Evolutionary conservation across 371 early-diverging fungal genomes (phyloP), one percentile per base, ranked within the genome.

Genomic region (Rhizopus delemar): DNA sequence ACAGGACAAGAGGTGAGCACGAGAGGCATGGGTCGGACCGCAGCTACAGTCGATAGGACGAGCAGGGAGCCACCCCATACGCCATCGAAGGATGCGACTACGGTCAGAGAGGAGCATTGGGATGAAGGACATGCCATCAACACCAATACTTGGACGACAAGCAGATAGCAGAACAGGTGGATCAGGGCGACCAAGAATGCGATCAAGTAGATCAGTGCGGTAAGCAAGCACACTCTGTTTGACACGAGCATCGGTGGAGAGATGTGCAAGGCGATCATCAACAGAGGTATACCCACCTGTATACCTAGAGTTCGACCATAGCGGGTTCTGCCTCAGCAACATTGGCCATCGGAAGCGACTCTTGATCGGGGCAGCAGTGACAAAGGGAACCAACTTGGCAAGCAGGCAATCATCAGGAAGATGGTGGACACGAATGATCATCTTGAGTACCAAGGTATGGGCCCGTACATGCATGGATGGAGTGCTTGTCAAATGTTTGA

Each of bases 1-100:
- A 16, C 60, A 60, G 5, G 4, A 0, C 13, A 51, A 11, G 2
- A 60, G 8, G n/a, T 60, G 54, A 0, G 22, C 1, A 8, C 48
- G 53, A 4, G 60, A 60, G 4, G 54, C 41, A 48, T 60, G 60
- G 0, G 29, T 22, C 0, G 22, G n/a, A 11, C 63, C 63, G 48
- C 63, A 63, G 2, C 11, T 16, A 28, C 63, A 63, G 7, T 5
- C 34, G 5, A 22, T 12, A 0, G n/a, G 39, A 15, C 54, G 8
- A 11, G 52, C 56, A 36, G 65, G 59, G 2, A 56, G 35, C 56
- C 65, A 65, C 15, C 59, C 54, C 48, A 64, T 46, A 28, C 56
- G 59, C 64, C 64, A 64, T 12, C 64, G 46, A 0, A 46, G 16
- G 2, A 63, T 58, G 4, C 48, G 60, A 11, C 60, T 60, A 48